Evolutionary conservation across 1,139 yeast genomes (phyloP).

Genomic region (Ogataea hybrid): DNA sequence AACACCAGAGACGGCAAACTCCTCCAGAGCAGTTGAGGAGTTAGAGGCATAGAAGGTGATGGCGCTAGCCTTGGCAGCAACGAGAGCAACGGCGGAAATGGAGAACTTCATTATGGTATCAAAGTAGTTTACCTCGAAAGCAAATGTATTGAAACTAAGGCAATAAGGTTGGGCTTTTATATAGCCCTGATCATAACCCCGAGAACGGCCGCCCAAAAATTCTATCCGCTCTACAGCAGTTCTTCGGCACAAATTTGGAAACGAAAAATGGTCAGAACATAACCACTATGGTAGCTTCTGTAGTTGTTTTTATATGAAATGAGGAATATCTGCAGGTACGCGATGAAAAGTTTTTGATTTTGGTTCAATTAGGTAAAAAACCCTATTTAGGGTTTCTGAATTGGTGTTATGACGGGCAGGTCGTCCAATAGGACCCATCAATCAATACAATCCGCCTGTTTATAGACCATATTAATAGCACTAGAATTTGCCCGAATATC

Average conservation of each 20-base stretch:
- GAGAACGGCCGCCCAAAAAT: conserved; percentile 2
- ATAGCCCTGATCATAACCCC: conserved; percentile 2
- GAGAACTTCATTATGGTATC: conserved; percentile 2
- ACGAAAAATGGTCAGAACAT: conserved; percentile 2
- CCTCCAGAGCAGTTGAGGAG: conserved; percentile 3
- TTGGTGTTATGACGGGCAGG: conserved; percentile 2
- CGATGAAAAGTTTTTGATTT: conserved; percentile 1
- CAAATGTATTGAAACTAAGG: conserved; percentile 1
- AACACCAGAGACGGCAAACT: conserved; percentile 1
- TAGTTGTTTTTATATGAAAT: conserved; percentile 1
- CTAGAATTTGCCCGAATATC: conserved; percentile 2
- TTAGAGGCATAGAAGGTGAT: conserved; percentile 2
- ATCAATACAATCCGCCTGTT: conserved; percentile 1
- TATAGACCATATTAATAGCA: conserved; percentile 2
- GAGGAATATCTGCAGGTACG: conserved; percentile 1
- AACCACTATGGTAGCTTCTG: conserved; percentile 2
- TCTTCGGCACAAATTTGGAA: conserved; percentile 2
- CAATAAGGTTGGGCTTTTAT: conserved; percentile 1
- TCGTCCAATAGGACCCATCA: conserved; percentile 1
- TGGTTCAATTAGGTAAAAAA: conserved; percentile 1
- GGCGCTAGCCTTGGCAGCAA: conserved; percentile 3
- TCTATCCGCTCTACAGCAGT: conserved; percentile 2
- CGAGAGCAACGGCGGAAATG: conserved; percentile 3
- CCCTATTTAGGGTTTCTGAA: conserved; percentile 1
- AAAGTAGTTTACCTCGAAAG: conserved; percentile 1